phyloP scores from a whole-genome alignment of 805 yeast species.

The Candida gorgasii region DNA sequence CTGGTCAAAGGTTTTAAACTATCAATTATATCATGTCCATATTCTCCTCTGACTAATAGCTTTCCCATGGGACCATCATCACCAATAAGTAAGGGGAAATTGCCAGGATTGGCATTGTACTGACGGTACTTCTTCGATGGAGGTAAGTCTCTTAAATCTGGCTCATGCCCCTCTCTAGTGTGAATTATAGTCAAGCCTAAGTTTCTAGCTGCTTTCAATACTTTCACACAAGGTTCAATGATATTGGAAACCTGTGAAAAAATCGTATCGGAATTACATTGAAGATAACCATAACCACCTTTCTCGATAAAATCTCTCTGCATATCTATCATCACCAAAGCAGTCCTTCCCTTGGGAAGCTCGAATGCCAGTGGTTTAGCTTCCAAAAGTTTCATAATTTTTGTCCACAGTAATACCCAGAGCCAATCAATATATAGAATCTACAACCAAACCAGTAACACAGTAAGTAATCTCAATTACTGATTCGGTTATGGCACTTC shows the following conservation, averaged over 20 bases:
- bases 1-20: slow-evolving; percentile 6
- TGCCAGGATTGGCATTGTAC: slow-evolving; percentile 9
- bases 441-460: no score
- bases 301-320: slow-evolving; percentile 13
- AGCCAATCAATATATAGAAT: no score
- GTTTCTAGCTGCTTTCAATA: slow-evolving; percentile 11
- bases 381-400: background rate
- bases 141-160: slow-evolving; percentile 14
- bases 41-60: slow-evolving; percentile 12
- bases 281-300: slow-evolving; percentile 14
- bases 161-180: slow-evolving; percentile 14
- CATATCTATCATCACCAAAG: slow-evolving; percentile 13
- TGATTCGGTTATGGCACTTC: background rate
- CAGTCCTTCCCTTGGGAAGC: slow-evolving; percentile 10
- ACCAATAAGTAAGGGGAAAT: slow-evolving; percentile 12
- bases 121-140: slow-evolving; percentile 11
- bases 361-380: slow-evolving; percentile 9
- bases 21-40: slow-evolving; percentile 12
- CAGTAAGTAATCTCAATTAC: no score
- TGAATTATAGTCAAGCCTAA: slow-evolving; percentile 12
- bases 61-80: slow-evolving; percentile 14
- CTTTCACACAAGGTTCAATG: slow-evolving; percentile 10
- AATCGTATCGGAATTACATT: slow-evolving; percentile 7
- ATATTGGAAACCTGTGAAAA: slow-evolving; percentile 11
- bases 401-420: background rate